A percentile compares a stretch with the other conserved stretches of the same genome.
Conservation (phyloP, 345 rosid genomes). For the Citrus unshiu region DNA sequence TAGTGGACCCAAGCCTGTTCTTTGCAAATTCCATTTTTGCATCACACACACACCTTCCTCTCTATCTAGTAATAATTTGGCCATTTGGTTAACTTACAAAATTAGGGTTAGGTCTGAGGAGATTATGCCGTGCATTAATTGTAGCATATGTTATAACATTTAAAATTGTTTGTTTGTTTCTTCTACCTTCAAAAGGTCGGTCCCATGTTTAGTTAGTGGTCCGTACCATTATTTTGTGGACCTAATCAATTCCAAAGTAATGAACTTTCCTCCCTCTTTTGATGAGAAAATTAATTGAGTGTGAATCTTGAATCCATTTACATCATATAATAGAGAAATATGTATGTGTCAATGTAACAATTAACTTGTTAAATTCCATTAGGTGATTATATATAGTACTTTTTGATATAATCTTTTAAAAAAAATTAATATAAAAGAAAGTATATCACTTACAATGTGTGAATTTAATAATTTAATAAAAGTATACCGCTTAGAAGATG, state of each 20-base stretch:
- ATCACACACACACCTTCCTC: background rate
- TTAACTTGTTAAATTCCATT: no score
- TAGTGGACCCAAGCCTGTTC: slow-evolving; percentile 16
- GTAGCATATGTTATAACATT: background rate
- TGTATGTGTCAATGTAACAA: background rate
- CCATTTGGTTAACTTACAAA: background rate
- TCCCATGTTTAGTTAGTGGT: slow-evolving; percentile 1
- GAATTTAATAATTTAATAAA: no score
- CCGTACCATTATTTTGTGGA: slow-evolving; percentile 1
- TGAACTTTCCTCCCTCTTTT: background rate
- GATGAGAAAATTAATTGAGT: background rate
- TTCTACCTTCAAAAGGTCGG: background rate
- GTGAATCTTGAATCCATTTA: background rate
- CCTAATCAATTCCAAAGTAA: slow-evolving; percentile 5
- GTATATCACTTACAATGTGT: no score
- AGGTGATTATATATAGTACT: no score
- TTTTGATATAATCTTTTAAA: no score
- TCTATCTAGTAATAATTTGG: background rate
- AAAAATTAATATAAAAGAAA: no score
- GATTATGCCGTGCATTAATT: background rate
- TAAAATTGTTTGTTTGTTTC: background rate
- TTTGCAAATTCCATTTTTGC: background rate
- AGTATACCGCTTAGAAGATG: no score
- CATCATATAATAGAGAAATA: background rate
- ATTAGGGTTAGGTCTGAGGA: background rate